Evolutionary conservation across 768 basidiomycete genomes (phyloP).

Genomic region (Tylopilus felleus): DNA sequence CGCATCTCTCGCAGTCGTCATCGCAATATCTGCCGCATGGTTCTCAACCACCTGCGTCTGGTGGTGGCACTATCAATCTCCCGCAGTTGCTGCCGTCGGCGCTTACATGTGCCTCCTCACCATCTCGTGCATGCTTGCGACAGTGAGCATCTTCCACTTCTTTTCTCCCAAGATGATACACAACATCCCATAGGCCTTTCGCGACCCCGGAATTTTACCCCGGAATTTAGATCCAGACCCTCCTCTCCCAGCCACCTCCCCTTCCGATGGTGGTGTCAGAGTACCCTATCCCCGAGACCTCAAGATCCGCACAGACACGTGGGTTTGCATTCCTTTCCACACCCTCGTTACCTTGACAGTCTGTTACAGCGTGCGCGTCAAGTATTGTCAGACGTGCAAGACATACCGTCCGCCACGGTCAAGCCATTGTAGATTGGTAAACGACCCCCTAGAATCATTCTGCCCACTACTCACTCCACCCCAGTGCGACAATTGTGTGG

Average conservation of each 20-base stretch:
- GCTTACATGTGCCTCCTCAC: slow-evolving; percentile 63
- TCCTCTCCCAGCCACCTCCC: slow-evolving; percentile 61
- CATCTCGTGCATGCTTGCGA: slow-evolving; percentile 71
- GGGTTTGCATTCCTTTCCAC: slow-evolving; percentile 31
- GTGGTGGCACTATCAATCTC: slow-evolving; percentile 82
- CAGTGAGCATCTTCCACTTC: slow-evolving; percentile 44
- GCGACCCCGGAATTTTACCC: slow-evolving; percentile 88
- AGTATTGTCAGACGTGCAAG: slow-evolving; percentile 91
- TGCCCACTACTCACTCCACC: background rate
- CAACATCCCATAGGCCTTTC: slow-evolving; percentile 51
- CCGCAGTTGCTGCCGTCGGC: slow-evolving; percentile 65
- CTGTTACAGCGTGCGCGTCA: slow-evolving; percentile 70
- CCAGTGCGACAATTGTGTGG: slow-evolving; percentile 96
- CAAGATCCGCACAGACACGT: slow-evolving; percentile 75
- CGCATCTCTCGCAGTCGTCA: slow-evolving; percentile 53
- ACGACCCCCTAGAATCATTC: slow-evolving; percentile 1
- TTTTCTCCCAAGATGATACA: background rate
- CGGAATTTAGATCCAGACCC: slow-evolving; percentile 84
- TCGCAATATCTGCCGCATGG: slow-evolving; percentile 77
- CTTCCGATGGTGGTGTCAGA: slow-evolving; percentile 58
- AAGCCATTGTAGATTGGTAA: slow-evolving; percentile 92
- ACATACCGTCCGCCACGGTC: slow-evolving; percentile 92
- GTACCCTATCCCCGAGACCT: slow-evolving; percentile 79
- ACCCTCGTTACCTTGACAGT: background rate
- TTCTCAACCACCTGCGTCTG: slow-evolving; percentile 84